A percentile compares a stretch with the other conserved stretches of the same genome.
phyloP scores from a whole-genome alignment of 176 grass and related monocot species.

The Juncus inflexus region DNA sequence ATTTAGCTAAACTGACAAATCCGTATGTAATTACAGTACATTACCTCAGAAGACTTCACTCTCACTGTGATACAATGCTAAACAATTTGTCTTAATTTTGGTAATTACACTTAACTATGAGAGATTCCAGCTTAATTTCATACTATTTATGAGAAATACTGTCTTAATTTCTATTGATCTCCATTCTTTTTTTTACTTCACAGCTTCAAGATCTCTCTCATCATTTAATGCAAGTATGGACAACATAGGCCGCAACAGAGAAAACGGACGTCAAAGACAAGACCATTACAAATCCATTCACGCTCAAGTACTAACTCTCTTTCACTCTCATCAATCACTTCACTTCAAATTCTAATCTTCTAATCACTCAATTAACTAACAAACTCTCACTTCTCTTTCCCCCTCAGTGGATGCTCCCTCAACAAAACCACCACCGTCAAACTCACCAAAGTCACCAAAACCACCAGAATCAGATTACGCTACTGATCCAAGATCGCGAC shows the following conservation, averaged over 20 bases:
- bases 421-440: slow-evolving; percentile 24
- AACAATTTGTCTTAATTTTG: too few relatives aligned
- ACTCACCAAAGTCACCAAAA: background rate
- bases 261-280: slow-evolving; percentile 69
- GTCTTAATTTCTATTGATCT: too few relatives aligned
- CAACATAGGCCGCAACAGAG: slow-evolving; percentile 59
- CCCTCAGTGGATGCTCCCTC: slow-evolving; percentile 91
- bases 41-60: too few relatives aligned
- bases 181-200: too few relatives aligned
- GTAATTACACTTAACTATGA: too few relatives aligned
- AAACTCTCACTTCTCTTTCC: background rate
- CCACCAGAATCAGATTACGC: slow-evolving; percentile 21
- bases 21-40: too few relatives aligned
- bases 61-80: too few relatives aligned
- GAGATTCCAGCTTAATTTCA: too few relatives aligned
- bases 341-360: background rate
- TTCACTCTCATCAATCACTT: background rate
- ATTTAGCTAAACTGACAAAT: too few relatives aligned
- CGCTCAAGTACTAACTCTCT: slow-evolving; percentile 50
- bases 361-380: slow-evolving; percentile 14
- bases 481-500: slow-evolving; percentile 71
- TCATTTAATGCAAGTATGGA: slow-evolving; percentile 53
- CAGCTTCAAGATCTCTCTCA: background rate
- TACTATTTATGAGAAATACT: too few relatives aligned
- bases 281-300: slow-evolving; percentile 75